These are phyloP conservation scores for Fonsecaea monophora DNA, from an alignment of 2,329 filamentous ascomycete species.

Conservation along the genomic window DNA sequence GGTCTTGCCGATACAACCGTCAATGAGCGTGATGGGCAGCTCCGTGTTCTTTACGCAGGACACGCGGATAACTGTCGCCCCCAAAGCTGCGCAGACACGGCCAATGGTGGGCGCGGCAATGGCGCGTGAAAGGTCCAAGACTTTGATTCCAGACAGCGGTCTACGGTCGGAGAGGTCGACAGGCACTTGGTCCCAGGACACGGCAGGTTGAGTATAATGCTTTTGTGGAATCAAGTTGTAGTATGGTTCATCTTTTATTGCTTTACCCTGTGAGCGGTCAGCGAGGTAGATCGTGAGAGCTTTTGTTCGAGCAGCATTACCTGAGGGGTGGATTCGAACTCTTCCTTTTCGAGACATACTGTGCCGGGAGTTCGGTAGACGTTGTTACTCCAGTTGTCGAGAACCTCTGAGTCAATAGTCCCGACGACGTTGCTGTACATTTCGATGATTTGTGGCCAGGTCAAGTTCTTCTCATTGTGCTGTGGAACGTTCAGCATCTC, in stretches of 20 bases:
- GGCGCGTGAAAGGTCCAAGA: conserved; percentile 76
- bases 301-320: not conserved
- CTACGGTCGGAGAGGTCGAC: conserved; percentile 8
- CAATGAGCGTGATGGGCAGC: conserved; percentile 74
- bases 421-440: conserved; percentile 22
- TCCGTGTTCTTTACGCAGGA: conserved; percentile 72
- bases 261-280: conserved; percentile 1
- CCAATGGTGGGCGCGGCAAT: conserved; percentile 76
- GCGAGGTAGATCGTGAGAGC: not conserved
- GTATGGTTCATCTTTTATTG: conserved; percentile 10
- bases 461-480: conserved; percentile 23
- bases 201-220: conserved; percentile 5
- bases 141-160: conserved; percentile 67
- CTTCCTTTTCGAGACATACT: conserved; percentile 23
- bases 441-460: conserved; percentile 18
- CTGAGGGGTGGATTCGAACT: conserved; percentile 17
- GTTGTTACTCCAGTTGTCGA: conserved; percentile 30
- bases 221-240: conserved; percentile 1
- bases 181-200: conserved; percentile 5
- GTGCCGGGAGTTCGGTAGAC: conserved; percentile 27
- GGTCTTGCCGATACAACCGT: conserved; percentile 74
- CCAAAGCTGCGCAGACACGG: conserved; percentile 74
- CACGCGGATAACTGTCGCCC: conserved; percentile 74
- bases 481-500: conserved; percentile 25
- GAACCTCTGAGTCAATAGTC: conserved; percentile 12